Conservation (phyloP, 805 yeast genomes). For the Pichia occidentalis region DNA sequence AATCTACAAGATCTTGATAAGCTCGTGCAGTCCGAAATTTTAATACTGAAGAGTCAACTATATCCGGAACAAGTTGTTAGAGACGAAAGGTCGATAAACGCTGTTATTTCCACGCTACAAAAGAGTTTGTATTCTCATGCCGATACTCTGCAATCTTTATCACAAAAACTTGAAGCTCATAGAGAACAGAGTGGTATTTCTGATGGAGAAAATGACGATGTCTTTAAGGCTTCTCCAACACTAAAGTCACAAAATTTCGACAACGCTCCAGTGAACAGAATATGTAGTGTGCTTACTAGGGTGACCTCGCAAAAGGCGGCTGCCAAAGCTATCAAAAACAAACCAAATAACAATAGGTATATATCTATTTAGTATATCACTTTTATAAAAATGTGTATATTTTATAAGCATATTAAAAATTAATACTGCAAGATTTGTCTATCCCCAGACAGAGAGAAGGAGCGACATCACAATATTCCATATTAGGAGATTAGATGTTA, state of each 20-base stretch:
- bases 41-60: conserved; percentile 23
- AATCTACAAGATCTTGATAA: conserved; percentile 14
- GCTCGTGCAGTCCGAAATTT: conserved; percentile 21
- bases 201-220: too few relatives aligned
- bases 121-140: conserved; percentile 10
- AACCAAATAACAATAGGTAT: conserved; percentile 7
- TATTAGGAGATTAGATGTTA: too few relatives aligned
- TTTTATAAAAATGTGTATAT: too few relatives aligned
- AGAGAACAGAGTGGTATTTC: too few relatives aligned
- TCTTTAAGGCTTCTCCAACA: too few relatives aligned
- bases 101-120: conserved; percentile 25
- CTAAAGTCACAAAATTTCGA: too few relatives aligned
- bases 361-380: neutral
- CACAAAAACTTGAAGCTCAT: neutral
- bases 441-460: too few relatives aligned
- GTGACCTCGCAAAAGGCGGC: conserved; percentile 2
- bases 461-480: too few relatives aligned
- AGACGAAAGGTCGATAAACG: conserved; percentile 24
- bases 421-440: neutral
- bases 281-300: neutral
- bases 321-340: conserved; percentile 2
- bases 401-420: neutral
- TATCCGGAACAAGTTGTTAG: conserved; percentile 27
- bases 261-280: conserved; percentile 2
- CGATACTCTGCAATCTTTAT: neutral